Base-by-base conservation (phyloP, 192 early-diverging fungal genomes). In the Backusella psychrophila region DNA sequence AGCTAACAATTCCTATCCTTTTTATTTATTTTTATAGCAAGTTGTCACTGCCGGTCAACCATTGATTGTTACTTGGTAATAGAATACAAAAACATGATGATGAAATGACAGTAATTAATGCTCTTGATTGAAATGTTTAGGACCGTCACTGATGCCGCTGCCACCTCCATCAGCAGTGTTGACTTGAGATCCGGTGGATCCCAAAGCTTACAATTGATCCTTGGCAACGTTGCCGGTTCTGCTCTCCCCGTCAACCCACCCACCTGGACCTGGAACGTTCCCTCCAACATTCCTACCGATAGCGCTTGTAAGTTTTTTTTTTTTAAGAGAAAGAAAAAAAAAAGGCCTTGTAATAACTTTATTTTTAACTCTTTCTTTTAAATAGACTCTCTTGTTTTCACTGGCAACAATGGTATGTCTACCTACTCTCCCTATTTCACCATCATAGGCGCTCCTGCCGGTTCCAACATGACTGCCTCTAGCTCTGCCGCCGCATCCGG, bases 261-360 rank as follows among this genome's bases (percentile, higher is more conserved):
- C 33, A 34, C 42, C 6, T 80, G 72, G 46, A 44, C 53, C 29
- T 80, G 79, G 79, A 76, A 72, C 63, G 76, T 80, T 70, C 78
- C 78, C 23, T 46, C 52, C 15, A 67, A 31, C 39, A 34, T 80
- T 52, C 33, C 69, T 68, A 75, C 78, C 8, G 31, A 39, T 9
- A 31, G 15, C 39, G 38, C 74, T 35, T 80, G 78, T 80, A 80
- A 80, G 69, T 79, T 9, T 2, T 69, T 38, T 38, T 7, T 35
- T 1, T 53, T 33, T 33, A 33, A 33, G 3, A 33, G 33, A 33
- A 33, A 33, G 3, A 33, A 33, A 3, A 33, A 33, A 31, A 31
- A 2, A 2, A 2, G 9, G 38, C 38, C 38, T 38, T 38, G 38
- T 38, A 38, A 11, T 1, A 38, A 6, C 38, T 11, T 38, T 38